Evolutionary conservation across 352 stramenopile species (phyloP), one percentile per base, ranked within the genome.

Genomic region (Sclerospora graminicola): DNA sequence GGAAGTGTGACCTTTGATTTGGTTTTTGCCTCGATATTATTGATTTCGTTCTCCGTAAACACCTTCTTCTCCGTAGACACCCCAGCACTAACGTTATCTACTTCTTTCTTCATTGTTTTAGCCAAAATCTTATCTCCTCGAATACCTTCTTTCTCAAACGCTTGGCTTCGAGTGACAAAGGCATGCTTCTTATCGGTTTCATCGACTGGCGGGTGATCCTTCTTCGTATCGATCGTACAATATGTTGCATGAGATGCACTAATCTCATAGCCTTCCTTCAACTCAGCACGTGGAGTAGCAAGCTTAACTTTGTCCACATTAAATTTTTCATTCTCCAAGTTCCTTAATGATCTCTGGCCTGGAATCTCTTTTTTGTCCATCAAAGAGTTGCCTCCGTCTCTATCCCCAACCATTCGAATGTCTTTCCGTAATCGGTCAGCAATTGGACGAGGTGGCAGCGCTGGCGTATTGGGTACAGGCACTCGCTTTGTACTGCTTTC

Each of bases 401-500:
- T 38, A 15, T 50, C 32, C 0, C 24, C 54, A 45, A 29, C 13
- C 33, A 39, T 38, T 9, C 28, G 31, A 9, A 21, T 32, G n/a
- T 55, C 54, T 23, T 56, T 69, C 8, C 50, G 49, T 31, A 37
- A 63, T 43, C 51, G 66, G 13, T 63, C 60, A 42, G 44, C 49
- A 37, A 32, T 30, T 37, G 60, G 57, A 42, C 60, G 66, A 48
- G 63, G 63, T 15, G 66, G 66, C 13, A 71, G 27, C 23, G 52
- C 59, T 19, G 37, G 31, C 18, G 37, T 31, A 34, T 35, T 63
- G 26, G 48, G 30, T 24, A 49, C 18, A 9, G 52, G 21, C 20
- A 51, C 35, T 48, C 62, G 50, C 35, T 57, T 71, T 13, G 36
- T 38, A 32, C 45, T 54, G 24, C 29, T 61, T 27, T 65, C 52